Evolutionary conservation across 23 red algal genomes (phyloP), one percentile per base, ranked within the genome.

Genomic region (Gracilaria caudata): DNA sequence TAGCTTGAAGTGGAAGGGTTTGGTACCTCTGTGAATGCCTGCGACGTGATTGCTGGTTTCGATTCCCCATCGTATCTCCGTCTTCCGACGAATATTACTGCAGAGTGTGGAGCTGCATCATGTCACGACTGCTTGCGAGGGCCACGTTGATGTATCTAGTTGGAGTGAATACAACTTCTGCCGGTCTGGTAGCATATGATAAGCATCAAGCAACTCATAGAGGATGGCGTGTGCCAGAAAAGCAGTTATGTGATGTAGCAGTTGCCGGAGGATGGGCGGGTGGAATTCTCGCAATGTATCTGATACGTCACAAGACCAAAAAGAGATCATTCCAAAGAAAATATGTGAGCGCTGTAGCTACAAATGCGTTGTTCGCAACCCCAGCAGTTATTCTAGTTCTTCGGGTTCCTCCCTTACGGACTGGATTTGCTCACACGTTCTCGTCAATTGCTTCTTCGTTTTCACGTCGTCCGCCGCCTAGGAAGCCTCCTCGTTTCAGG

Each of bases 281-380:
- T 41, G 86, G 86, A 10, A 30, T 90, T 46, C 46, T 79, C 4
- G 86, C 86, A 24, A 90, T 90, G 86, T 61, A 90, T 32, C 26
- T 81, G 7, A 55, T 63, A 58, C 86, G 57, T 34, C 86, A 90
- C 60, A 90, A 90, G 86, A 90, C 86, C 2, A 78, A 51, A 30
- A 90, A 90, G 75, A 68, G 21, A 56, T 66, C 57, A 16, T 90
- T 90, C 61, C 86, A 80, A 45, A 54, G 21, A 46, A 90, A 80
- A 41, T 90, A 90, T 39, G 57, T 72, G 51, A 55, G 19, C 35
- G 73, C 86, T 25, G 29, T 90, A 23, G 63, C 60, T 23, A 90
- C 35, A 26, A 90, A 90, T 90, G 72, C 72, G 11, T n/a, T 49
- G 7, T 3, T 73, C 4, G 57, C 64, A 41, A 20, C 64, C 13